Conservation (phyloP, 495 filamentous ascomycete species). For the Tuber borchii region DNA sequence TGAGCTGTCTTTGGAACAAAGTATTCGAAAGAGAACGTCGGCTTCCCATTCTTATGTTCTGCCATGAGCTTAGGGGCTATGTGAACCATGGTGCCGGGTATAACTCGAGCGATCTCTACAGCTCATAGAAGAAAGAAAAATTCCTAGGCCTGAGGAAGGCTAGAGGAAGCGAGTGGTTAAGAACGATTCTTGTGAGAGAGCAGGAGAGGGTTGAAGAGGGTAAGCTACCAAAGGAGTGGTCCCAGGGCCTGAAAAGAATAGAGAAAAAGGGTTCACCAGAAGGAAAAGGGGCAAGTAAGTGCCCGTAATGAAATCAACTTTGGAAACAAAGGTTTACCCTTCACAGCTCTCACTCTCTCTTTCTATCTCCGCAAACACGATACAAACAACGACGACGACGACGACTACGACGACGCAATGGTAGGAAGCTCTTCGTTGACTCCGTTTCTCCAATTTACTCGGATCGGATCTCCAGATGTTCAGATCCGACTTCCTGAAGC, state of each 20-base stretch:
- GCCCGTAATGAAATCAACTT: not conserved
- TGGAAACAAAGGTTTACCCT: not conserved
- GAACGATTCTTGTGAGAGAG: not conserved
- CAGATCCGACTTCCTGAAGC: not conserved
- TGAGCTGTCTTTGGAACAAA: conserved; percentile 99
- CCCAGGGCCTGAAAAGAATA: not conserved
- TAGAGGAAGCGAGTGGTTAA: not conserved
- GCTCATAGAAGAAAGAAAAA: no score
- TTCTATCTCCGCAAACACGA: not conserved
- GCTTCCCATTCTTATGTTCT: conserved; percentile 52
- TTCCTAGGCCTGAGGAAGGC: no score
- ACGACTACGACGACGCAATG: not conserved
- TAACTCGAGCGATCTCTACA: no score
- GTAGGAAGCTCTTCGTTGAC: not conserved
- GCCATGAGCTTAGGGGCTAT: conserved; percentile 88
- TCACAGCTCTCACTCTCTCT: not conserved
- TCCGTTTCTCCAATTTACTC: conserved; percentile 1
- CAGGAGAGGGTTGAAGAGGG: no score
- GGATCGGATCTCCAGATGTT: not conserved
- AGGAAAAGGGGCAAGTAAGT: not conserved
- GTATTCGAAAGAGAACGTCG: conserved; percentile 98
- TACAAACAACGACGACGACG: not conserved
- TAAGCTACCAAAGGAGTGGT: not conserved
- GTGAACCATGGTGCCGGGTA: conserved; percentile 54
- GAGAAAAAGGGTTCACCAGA: not conserved